phyloP scores from a whole-genome alignment of 1,139 yeast species.

The Geotrichum klebahnii region DNA sequence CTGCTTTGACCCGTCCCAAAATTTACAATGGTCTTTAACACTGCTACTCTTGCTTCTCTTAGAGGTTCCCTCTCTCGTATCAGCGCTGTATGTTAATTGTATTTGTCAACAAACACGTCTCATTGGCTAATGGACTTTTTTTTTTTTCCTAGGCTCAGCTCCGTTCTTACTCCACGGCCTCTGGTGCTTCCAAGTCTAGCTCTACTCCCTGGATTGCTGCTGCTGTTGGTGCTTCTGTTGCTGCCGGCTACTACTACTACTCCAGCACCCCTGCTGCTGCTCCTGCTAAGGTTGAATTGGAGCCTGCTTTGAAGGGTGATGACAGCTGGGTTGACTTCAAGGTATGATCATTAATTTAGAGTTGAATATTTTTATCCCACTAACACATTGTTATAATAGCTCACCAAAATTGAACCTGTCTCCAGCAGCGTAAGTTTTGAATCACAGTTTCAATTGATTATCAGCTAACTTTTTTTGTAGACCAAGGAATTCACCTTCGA shows the following conservation, averaged over 20 bases:
- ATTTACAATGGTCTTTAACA: constrained; percentile 1
- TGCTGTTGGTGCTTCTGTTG: constrained; percentile 5
- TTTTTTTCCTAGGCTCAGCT: too few relatives aligned
- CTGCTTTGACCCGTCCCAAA: too few relatives aligned
- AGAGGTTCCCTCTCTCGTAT: constrained; percentile 3
- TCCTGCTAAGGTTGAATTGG: constrained; percentile 9
- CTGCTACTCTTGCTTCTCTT: not conserved
- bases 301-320: constrained; percentile 17
- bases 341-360: not conserved
- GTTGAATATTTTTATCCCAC: too few relatives aligned
- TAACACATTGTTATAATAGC: constrained; percentile 34
- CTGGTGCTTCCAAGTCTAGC: too few relatives aligned
- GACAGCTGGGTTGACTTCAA: constrained; percentile 20
- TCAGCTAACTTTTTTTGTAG: too few relatives aligned
- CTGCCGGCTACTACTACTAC: constrained; percentile 14
- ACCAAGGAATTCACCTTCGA: constrained; percentile 67
- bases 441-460: too few relatives aligned
- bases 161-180: too few relatives aligned
- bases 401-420: constrained; percentile 53
- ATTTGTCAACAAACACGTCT: too few relatives aligned
- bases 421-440: constrained; percentile 47
- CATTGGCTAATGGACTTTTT: too few relatives aligned
- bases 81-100: constrained; percentile 4
- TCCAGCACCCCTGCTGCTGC: too few relatives aligned
- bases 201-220: constrained; percentile 3